Conservation (phyloP, 176 grass and related monocot genomes). For the Microstegium vimineum region DNA sequence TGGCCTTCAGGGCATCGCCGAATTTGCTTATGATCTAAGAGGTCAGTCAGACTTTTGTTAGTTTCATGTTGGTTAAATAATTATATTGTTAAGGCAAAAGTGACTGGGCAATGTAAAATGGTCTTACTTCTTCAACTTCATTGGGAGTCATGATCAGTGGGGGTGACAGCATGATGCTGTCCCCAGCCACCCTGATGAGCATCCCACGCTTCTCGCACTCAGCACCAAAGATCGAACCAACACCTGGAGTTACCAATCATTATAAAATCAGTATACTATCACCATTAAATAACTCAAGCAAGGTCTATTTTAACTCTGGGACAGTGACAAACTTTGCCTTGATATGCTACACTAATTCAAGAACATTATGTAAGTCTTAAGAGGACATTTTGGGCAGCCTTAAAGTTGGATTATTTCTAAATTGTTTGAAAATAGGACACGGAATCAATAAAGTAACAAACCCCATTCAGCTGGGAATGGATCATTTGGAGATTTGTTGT, state of each 20-base stretch:
- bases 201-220: constrained; percentile 93
- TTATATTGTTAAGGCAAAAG: neutral
- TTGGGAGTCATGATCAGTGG: constrained; percentile 63
- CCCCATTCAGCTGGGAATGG: constrained; percentile 91
- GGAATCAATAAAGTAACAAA: constrained; percentile 21
- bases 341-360: neutral
- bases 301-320: neutral
- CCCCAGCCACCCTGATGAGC: constrained; percentile 80
- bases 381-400: neutral
- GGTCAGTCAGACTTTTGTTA: neutral
- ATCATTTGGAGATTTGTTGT: constrained; percentile 89
- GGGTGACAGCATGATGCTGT: constrained; percentile 95
- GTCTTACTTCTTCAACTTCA: constrained; percentile 88
- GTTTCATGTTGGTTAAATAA: neutral
- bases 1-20: constrained; percentile 68
- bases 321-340: neutral
- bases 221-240: constrained; percentile 76
- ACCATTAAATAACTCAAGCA: neutral
- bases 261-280: neutral
- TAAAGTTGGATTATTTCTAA: neutral
- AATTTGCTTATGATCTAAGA: constrained; percentile 75
- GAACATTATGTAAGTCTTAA: neutral
- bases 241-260: constrained; percentile 51
- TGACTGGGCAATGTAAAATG: neutral
- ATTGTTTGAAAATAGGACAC: neutral